Evolutionary conservation across 1,284 basidiomycete genomes (phyloP).

Genomic region (Farysia itapuensis): DNA sequence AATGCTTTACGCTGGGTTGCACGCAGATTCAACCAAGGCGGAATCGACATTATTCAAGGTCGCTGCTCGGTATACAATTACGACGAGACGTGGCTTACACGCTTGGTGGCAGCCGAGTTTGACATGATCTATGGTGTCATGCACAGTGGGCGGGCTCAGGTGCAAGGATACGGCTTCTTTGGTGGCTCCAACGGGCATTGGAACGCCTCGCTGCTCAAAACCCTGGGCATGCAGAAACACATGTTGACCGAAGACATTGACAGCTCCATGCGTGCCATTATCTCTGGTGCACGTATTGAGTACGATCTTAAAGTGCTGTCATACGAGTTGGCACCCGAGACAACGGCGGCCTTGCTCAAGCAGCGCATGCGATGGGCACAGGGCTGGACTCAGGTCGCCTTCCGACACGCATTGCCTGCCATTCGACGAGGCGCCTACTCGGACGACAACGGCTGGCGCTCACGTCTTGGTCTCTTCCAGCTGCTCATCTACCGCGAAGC

Average conservation of each 20-base stretch:
- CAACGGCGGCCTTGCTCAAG: constrained; percentile 34
- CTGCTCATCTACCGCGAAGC: constrained; percentile 43
- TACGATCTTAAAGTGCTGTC: constrained; percentile 51
- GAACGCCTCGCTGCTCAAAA: constrained; percentile 47
- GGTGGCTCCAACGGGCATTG: constrained; percentile 54
- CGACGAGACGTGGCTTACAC: constrained; percentile 39
- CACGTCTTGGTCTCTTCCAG: constrained; percentile 45
- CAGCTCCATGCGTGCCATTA: constrained; percentile 49
- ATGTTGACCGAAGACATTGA: constrained; percentile 57
- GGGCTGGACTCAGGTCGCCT: constrained; percentile 53
- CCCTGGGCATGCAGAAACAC: constrained; percentile 46
- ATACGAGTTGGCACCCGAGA: constrained; percentile 50
- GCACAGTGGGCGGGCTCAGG: constrained; percentile 46
- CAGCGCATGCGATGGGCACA: constrained; percentile 54
- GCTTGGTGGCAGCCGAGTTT: constrained; percentile 47
- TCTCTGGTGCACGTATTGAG: constrained; percentile 48
- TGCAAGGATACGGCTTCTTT: constrained; percentile 50
- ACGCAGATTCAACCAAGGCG: constrained; percentile 40
- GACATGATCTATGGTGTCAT: constrained; percentile 53
- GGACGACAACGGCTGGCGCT: constrained; percentile 32
- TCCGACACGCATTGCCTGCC: constrained; percentile 42
- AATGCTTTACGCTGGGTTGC: constrained; percentile 48
- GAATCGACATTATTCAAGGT: constrained; percentile 55
- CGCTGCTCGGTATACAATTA: constrained; percentile 52
- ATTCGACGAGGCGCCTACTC: constrained; percentile 42